Evolutionary conservation across 169 alveolate species (phyloP).

Genomic region (Cryptosporidium viatorum): DNA sequence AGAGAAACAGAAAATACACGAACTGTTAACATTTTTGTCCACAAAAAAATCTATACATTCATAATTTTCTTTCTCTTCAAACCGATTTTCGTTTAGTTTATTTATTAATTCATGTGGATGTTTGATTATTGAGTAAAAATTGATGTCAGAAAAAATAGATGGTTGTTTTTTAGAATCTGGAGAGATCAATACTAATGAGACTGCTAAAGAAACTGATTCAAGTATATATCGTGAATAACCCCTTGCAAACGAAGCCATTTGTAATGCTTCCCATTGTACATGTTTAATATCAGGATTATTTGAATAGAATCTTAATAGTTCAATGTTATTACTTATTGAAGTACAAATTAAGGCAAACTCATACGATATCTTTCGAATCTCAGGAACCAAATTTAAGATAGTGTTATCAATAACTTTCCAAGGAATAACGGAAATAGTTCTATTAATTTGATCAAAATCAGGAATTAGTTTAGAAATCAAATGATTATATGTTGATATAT

Average conservation of each 20-base stretch:
- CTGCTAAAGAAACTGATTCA: constrained; percentile 31
- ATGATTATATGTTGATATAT: constrained; percentile 23
- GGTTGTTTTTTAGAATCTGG: constrained; percentile 12
- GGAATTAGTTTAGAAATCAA: constrained; percentile 50
- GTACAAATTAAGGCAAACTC: constrained; percentile 38
- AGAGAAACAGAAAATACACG: constrained; percentile 44
- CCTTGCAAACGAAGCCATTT: constrained; percentile 70
- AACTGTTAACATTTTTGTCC: not conserved
- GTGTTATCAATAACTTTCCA: constrained; percentile 41
- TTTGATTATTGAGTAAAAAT: not conserved
- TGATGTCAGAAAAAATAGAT: constrained; percentile 15
- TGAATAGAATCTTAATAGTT: constrained; percentile 28
- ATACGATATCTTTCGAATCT: constrained; percentile 20
- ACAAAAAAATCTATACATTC: constrained; percentile 41
- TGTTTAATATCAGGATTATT: constrained; percentile 2
- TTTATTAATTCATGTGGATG: constrained; percentile 23
- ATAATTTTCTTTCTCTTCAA: constrained; percentile 10
- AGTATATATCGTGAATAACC: constrained; percentile 50
- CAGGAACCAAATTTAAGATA: constrained; percentile 10
- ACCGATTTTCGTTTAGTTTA: not conserved
- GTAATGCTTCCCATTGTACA: constrained; percentile 50
- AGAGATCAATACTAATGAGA: constrained; percentile 7
- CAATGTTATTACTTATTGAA: constrained; percentile 21
- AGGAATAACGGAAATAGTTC: constrained; percentile 56
- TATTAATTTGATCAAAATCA: constrained; percentile 44